Evolutionary conservation across 192 early-diverging fungal species (phyloP), one percentile per base, ranked within the genome.

Genomic region (Gamsiella multidivaricata): DNA sequence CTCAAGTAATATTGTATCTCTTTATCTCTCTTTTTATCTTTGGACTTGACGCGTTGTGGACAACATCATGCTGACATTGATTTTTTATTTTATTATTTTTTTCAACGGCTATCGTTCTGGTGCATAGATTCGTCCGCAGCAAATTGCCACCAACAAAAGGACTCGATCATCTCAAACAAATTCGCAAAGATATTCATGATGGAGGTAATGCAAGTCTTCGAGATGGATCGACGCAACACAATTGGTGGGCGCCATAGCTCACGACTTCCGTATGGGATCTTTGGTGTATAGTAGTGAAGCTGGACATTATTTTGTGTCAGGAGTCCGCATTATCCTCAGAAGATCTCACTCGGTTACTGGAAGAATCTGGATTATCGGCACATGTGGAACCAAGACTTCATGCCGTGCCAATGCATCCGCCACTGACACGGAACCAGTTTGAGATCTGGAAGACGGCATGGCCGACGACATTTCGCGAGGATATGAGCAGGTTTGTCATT

Each of bases 381-480:
- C 43, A 61, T 22, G 47, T 88, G 18, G 41, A 62, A 18, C 79
- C 73, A 18, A 58, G 56, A 25, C 61, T 81, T 8, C 69, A 81
- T 33, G 42, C 54, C n/a, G 88, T 95, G 0, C 87, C 94, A 3
- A 75, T 73, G 25, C 73, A 87, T 55, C 80, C 94, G 39, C 85
- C 96, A 0, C 60, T 88, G 29, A 95, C 92, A 1, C 52, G 81
- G 5, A 65, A 84, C 11, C 94, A 97, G 67, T 93, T 91, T 63
- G 87, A 93, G 10, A 73, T 73, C 32, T 97, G 96, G 94, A 94
- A 88, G 63, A 14, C 47, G 14, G 22, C 92, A 25, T 97, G 96
- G 96, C 95, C 96, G 7, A 83, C 94, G n/a, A 79, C 82, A 23
- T 97, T 89, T 59, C 88, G 91, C 36, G 88, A 89, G 61, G 82